Conservation (phyloP, 164 flowering plant species). For the Sedum album region DNA sequence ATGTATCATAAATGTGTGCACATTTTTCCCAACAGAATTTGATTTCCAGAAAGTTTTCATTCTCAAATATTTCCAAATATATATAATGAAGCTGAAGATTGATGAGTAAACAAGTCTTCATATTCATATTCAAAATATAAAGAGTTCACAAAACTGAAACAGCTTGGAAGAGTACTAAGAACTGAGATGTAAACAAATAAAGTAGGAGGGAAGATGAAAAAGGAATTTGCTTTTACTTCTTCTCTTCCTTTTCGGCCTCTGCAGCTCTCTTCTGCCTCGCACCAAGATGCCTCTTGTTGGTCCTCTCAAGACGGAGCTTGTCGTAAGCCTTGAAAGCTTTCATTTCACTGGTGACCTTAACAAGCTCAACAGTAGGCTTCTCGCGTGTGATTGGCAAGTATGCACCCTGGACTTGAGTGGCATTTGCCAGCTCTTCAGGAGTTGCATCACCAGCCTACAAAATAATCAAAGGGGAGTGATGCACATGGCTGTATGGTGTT, state of each 20-base stretch:
- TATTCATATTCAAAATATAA: too few relatives aligned
- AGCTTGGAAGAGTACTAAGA: not conserved
- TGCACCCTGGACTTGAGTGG: slow-evolving; percentile 27
- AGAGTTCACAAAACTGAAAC: slow-evolving; percentile 4
- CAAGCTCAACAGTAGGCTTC: slow-evolving; percentile 32
- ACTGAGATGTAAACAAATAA: not conserved
- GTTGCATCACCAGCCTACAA: slow-evolving; percentile 35
- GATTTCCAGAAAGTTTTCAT: too few relatives aligned
- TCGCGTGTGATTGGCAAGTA: slow-evolving; percentile 33
- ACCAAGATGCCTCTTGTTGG: slow-evolving; percentile 33
- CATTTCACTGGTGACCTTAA: slow-evolving; percentile 40
- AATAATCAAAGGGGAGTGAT: not conserved
- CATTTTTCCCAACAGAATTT: too few relatives aligned
- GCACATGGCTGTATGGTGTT: too few relatives aligned
- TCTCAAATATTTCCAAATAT: too few relatives aligned
- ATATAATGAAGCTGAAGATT: too few relatives aligned
- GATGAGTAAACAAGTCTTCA: too few relatives aligned
- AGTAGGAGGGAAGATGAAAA: not conserved
- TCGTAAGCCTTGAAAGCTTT: slow-evolving; percentile 43
- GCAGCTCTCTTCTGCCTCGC: slow-evolving; percentile 46
- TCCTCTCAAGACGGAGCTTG: slow-evolving; percentile 42
- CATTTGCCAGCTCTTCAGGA: slow-evolving; percentile 30
- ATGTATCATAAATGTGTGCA: too few relatives aligned
- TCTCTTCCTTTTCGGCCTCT: slow-evolving; percentile 55
- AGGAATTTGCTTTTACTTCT: slow-evolving; percentile 23